Conservation (phyloP, 2,329 filamentous ascomycete genomes). For the Hypoxylon sp. region DNA sequence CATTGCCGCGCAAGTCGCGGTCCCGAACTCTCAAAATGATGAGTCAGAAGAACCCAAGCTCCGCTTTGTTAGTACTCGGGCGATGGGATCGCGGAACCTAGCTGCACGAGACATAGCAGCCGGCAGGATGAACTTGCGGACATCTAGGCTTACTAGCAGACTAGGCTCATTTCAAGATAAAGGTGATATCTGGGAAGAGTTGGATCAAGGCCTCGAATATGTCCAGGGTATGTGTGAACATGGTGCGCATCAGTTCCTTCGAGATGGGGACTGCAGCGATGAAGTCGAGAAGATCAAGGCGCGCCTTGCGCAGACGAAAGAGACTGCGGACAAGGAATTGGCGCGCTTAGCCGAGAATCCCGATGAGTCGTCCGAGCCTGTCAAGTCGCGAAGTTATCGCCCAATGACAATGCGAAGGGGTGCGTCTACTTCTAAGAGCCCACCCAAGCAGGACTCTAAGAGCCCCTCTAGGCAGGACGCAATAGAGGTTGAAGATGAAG, state of each 20-base stretch:
- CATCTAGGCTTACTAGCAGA: slow-evolving; percentile 48
- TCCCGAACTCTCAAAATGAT: slow-evolving; percentile 29
- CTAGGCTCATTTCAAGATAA: slow-evolving; percentile 52
- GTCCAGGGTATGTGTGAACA: slow-evolving; percentile 87
- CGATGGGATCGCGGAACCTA: slow-evolving; percentile 54
- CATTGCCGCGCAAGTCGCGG: slow-evolving; percentile 45
- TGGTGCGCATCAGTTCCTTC: slow-evolving; percentile 90
- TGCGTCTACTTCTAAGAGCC: slow-evolving; percentile 48
- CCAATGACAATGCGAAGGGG: slow-evolving; percentile 69
- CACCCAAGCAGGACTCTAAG: slow-evolving; percentile 44
- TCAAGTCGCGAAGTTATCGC: slow-evolving; percentile 65
- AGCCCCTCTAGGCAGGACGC: slow-evolving; percentile 40
- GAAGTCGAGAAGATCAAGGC: slow-evolving; percentile 80
- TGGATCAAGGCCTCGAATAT: slow-evolving; percentile 84
- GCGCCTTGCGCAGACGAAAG: slow-evolving; percentile 74
- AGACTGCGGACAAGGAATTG: slow-evolving; percentile 72
- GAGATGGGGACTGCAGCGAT: slow-evolving; percentile 85
- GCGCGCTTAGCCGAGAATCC: slow-evolving; percentile 69
- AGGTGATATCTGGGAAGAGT: slow-evolving; percentile 75
- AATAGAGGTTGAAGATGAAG: slow-evolving; percentile 54
- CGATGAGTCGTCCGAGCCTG: slow-evolving; percentile 47
- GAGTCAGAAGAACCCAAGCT: slow-evolving; percentile 53
- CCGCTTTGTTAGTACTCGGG: slow-evolving; percentile 58
- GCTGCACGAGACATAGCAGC: slow-evolving; percentile 42
- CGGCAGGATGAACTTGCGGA: slow-evolving; percentile 47